Evolutionary conservation across 257 asterid species (phyloP).

Genomic region (Solanum virginianum): DNA sequence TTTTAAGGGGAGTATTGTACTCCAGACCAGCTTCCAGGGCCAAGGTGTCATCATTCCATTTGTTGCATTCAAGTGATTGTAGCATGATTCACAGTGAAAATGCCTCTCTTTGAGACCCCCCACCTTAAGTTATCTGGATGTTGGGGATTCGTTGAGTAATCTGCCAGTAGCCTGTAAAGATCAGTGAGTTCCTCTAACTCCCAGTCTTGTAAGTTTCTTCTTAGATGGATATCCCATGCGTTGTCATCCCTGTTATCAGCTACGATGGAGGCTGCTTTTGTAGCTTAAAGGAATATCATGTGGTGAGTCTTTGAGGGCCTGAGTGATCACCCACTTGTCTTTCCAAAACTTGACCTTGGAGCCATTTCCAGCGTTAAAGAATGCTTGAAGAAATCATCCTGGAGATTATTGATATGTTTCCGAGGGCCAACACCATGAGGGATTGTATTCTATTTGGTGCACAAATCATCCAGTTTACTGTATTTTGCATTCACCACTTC

Average conservation of each 20-base stretch:
- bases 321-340: neutral
- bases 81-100: no score
- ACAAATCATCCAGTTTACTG: neutral
- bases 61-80: no score
- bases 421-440: neutral
- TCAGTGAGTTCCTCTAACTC: no score
- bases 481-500: neutral
- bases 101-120: neutral
- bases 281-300: no score
- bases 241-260: no score
- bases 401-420: neutral
- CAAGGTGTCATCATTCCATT: no score
- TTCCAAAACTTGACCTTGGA: neutral
- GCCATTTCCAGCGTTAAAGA: neutral
- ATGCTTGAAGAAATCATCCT: neutral
- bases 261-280: no score
- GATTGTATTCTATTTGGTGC: neutral
- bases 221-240: no score
- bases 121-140: neutral
- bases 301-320: neutral
- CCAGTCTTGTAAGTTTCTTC: no score
- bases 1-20: no score
- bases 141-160: neutral
- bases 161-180: no score
- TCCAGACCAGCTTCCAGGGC: no score